Evolutionary conservation across 2,329 filamentous ascomycete genomes (phyloP), one percentile per base, ranked within the genome.

Genomic region (Apiospora hydei): DNA sequence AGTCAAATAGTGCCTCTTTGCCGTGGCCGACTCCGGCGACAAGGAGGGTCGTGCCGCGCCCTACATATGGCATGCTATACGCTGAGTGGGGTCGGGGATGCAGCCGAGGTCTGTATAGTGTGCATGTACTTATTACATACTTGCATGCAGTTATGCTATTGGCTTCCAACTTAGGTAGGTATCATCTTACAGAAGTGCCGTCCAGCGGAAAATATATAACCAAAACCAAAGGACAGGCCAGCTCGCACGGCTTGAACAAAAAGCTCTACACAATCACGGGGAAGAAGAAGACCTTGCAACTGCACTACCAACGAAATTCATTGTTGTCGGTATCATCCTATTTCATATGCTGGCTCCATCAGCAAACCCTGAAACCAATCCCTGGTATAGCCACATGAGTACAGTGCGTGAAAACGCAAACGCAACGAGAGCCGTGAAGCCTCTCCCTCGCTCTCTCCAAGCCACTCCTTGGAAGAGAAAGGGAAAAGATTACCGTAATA

Each of bases 381-480:
- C 68, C 68, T 69, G 68, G 47, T 69, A 69, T 69, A 69, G 68
- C 68, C 47, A 69, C 49, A 41, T 44, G 68, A 69, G 68, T 69
- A 69, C 68, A 69, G 34, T 69, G 68, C 47, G 47, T 49, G 67
- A 30, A 64, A 38, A 69, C 67, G 67, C 67, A 53, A 51, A 51
- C 68, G 47, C 68, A 57, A 69, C 47, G 68, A 69, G 68, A 69
- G 68, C 38, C 46, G 46, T 41, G 68, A 43, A 53, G 47, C 34
- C 30, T 51, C 47, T 41, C 34, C 68, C 68, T 69, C 16, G 21
- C 38, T 16, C 68, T 57, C 68, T 49, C 30, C 67, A 44, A 24
- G 7, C 26, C 67, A 49, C 67, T 30, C 46, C 47, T 41, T 53
- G 68, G 47, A 57, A 24, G 30, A 38, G 43, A n/a, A 41, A 69